Evolutionary conservation across 306 rosid species (phyloP).

Genomic region (Quercus glauca): DNA sequence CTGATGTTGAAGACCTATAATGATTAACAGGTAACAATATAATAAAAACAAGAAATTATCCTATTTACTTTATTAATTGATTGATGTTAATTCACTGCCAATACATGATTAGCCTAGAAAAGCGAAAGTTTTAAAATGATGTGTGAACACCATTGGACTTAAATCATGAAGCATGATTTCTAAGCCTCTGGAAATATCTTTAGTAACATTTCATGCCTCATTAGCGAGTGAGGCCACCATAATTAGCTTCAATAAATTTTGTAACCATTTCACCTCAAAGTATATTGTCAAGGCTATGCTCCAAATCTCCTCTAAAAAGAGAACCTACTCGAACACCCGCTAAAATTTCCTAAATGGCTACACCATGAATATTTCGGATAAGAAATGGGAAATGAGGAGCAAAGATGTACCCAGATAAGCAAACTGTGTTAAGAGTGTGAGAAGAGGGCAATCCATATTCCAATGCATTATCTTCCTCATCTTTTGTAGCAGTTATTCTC

Average conservation of each 20-base stretch:
- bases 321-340: not conserved
- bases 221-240: not conserved
- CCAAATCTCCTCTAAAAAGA: constrained; percentile 6
- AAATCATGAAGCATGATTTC: constrained; percentile 14
- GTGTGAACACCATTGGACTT: not conserved
- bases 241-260: not conserved
- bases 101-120: not conserved
- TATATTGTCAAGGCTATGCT: not conserved
- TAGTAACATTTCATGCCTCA: not conserved
- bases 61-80: no score
- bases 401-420: constrained; percentile 82
- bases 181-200: not conserved
- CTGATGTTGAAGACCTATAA: no score
- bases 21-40: no score
- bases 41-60: no score
- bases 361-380: not conserved
- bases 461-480: constrained; percentile 87
- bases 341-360: not conserved
- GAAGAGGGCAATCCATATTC: constrained; percentile 99
- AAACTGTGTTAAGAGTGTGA: constrained; percentile 89
- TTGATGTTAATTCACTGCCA: not conserved
- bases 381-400: constrained; percentile 16
- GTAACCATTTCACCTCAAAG: not conserved
- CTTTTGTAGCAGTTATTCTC: constrained; percentile 86
- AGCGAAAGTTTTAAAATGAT: not conserved